Evolutionary conservation across 2,329 filamentous ascomycete genomes (phyloP), one percentile per base, ranked within the genome.

Genomic region (Lasiodiplodia gonubiensis): DNA sequence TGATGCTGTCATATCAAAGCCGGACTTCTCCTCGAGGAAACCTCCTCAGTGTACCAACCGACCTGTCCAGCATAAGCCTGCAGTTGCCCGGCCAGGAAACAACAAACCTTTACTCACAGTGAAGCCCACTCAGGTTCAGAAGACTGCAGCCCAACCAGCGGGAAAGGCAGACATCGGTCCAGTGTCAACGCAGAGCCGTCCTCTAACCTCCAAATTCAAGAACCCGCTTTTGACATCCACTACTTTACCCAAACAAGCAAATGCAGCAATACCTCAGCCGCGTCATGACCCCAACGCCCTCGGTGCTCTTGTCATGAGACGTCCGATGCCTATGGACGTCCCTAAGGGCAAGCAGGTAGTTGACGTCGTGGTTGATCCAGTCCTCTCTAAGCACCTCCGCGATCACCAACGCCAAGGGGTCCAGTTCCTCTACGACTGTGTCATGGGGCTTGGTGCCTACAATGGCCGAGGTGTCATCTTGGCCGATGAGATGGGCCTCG

Each of bases 401-500:
- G 85, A 86, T 14, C 90, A 92, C 74, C 90, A 92, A 74, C 84
- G 87, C 16, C 87, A 90, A 72, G 90, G 90, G 25, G 88, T 92
- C 0, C 82, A 86, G 60, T 92, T 92, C 72, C 76, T 92, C 52
- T 92, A 92, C 72, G 90, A 92, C 77, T 92, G 90, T 74, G 88
- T 92, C 0, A 92, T 92, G 90, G 90, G 90, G 5, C 86, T 92
- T 83, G 84, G 88, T 51, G 80, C 84, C 51, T 88, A 86, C 69
- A 86, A 86, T 71, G 89, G 90, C 1, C 85, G 90, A 76, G 90
- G 90, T 27, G 90, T 89, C 3, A 88, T 92, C 68, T 80, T 92
- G 59, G 90, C 90, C 1, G 90, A 92, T 74, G 90, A 92, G 71
- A 92, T 92, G 90, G 90, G 90, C 0, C 77, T 92, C 2, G 90